Conservation (phyloP, 805 yeast genomes). For the Yarrowia sp. region DNA sequence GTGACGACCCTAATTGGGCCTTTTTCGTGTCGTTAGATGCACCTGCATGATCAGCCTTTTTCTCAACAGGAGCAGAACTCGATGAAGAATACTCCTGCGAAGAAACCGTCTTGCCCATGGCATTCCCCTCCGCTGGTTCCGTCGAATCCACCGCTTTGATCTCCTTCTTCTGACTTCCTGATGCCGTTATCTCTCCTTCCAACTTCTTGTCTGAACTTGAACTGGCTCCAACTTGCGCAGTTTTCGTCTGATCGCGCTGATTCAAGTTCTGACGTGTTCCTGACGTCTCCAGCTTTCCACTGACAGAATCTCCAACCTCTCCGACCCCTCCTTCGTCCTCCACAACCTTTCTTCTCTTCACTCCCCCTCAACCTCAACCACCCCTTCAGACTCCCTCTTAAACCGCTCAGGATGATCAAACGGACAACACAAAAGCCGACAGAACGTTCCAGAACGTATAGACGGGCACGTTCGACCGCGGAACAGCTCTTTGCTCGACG, state of each 20-base stretch:
- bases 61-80: neutral
- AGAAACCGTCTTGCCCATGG: too few relatives aligned
- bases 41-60: too few relatives aligned
- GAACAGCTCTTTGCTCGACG: neutral
- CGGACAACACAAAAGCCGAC: conserved; percentile 1
- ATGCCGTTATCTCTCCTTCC: too few relatives aligned
- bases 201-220: neutral
- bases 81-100: too few relatives aligned
- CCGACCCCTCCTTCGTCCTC: neutral
- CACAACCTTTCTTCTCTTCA: neutral
- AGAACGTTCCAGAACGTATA: neutral
- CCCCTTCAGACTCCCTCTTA: neutral
- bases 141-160: too few relatives aligned
- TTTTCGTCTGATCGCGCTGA: neutral
- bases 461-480: conserved; percentile 5
- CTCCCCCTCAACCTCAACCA: neutral
- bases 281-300: neutral
- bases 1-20: neutral
- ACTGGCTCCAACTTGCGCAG: neutral
- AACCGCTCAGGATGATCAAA: neutral
- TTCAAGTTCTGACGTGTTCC: neutral
- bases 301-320: too few relatives aligned
- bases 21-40: too few relatives aligned
- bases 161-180: too few relatives aligned
- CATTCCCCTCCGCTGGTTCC: too few relatives aligned